These are phyloP conservation scores for Colletotrichum sp. DNA, from an alignment of 2,329 filamentous ascomycete genomes.

Conservation along the genomic window DNA sequence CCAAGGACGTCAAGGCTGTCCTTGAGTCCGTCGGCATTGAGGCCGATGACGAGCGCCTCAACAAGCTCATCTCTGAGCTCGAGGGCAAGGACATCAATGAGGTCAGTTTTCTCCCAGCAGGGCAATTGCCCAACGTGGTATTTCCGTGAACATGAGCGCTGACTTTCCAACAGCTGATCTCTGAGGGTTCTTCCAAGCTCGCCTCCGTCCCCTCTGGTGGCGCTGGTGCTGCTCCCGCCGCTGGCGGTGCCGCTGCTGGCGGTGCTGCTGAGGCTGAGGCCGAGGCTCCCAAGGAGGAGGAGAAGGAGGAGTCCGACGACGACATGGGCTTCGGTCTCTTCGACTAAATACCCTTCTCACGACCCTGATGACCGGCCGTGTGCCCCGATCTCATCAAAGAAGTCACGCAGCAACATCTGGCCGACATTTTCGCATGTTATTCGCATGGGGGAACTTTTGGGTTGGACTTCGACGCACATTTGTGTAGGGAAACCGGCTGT, in stretches of 20 bases:
- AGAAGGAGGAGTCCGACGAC: conserved; percentile 55
- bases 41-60: conserved; percentile 85
- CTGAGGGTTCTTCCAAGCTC: conserved; percentile 89
- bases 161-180: conserved; percentile 71
- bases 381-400: conserved; percentile 36
- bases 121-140: background rate
- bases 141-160: background rate
- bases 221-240: conserved; percentile 71
- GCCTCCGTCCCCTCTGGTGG: conserved; percentile 96
- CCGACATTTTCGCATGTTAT: conserved; percentile 33
- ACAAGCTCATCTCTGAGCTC: conserved; percentile 88
- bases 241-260: conserved; percentile 70
- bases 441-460: conserved; percentile 28
- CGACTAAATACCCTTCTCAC: conserved; percentile 58
- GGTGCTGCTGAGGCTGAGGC: conserved; percentile 66
- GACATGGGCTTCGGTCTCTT: conserved; percentile 69
- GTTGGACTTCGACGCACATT: conserved; percentile 19
- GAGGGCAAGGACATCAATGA: conserved; percentile 91
- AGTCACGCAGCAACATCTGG: conserved; percentile 31
- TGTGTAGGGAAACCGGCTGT: conserved; percentile 20
- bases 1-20: conserved; percentile 83
- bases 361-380: conserved; percentile 29
- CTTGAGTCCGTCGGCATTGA: conserved; percentile 95
- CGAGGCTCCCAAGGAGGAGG: conserved; percentile 74
- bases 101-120: conserved; percentile 56